Conservation (phyloP, 2,329 filamentous ascomycete species). For the Beauveria scarabaeidicola region DNA sequence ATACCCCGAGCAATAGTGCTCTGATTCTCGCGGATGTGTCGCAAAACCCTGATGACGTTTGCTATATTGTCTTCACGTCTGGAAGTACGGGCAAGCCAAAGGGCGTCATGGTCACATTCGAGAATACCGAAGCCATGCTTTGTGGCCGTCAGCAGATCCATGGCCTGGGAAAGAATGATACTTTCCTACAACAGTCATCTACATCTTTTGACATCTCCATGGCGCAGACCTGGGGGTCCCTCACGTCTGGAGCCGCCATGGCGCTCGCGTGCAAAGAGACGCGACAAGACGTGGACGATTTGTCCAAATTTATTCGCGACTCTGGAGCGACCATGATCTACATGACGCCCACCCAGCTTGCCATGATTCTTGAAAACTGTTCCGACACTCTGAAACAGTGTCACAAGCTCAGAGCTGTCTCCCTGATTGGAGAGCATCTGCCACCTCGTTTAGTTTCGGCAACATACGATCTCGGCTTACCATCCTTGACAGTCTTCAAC, state of each 20-base stretch:
- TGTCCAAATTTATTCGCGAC: not conserved
- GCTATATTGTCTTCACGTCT: constrained; percentile 2
- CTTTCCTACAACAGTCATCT: not conserved
- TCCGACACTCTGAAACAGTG: not conserved
- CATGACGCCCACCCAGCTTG: constrained; percentile 3
- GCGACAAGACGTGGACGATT: not conserved
- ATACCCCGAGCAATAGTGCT: not conserved
- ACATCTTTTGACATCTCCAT: not conserved
- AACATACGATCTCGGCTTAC: not conserved
- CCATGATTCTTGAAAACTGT: constrained; percentile 1
- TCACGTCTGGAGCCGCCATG: not conserved
- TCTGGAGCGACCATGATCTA: not conserved
- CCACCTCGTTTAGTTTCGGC: not conserved
- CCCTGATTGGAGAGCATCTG: not conserved
- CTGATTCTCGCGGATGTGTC: too few relatives aligned
- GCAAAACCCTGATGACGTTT: not conserved
- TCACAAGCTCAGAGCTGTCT: not conserved
- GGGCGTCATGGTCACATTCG: not conserved
- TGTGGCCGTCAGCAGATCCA: constrained; percentile 2
- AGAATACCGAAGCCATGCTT: constrained; percentile 2
- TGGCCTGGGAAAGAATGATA: not conserved
- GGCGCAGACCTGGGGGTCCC: not conserved
- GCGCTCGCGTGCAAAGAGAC: not conserved
- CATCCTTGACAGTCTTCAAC: not conserved
- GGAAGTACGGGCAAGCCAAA: constrained; percentile 4